phyloP scores from a whole-genome alignment of 768 basidiomycete species.

The Termitomyces sp. region DNA sequence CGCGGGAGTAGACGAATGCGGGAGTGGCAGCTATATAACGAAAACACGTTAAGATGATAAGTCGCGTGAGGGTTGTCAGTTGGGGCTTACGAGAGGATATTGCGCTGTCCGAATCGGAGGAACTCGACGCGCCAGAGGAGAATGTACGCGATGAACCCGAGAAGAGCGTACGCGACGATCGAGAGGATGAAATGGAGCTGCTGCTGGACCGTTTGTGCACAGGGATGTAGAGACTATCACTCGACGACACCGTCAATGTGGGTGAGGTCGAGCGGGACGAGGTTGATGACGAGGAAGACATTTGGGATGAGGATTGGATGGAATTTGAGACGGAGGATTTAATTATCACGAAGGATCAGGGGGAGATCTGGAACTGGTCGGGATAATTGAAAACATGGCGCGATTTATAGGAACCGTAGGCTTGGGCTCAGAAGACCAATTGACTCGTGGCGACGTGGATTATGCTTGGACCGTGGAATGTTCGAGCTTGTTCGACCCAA shows the following conservation, averaged over 20 bases:
- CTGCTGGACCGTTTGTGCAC: conserved; percentile 32
- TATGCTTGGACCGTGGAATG: conserved; percentile 5
- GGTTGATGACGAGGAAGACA: conserved; percentile 23
- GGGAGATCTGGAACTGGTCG: neutral
- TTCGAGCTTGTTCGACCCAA: conserved; percentile 12
- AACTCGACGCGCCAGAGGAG: conserved; percentile 10
- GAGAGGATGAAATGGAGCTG: conserved; percentile 15
- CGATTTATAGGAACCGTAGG: conserved; percentile 7
- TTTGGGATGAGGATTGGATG: too few relatives aligned
- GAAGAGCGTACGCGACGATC: conserved; percentile 4
- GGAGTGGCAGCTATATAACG: conserved; percentile 5
- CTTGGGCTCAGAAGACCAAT: neutral
- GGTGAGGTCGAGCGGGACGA: conserved; percentile 17
- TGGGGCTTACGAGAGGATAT: conserved; percentile 15
- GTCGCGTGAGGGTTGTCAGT: neutral
- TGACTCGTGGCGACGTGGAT: conserved; percentile 9
- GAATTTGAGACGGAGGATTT: neutral
- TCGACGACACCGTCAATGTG: conserved; percentile 13
- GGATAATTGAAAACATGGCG: neutral
- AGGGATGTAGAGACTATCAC: conserved; percentile 32
- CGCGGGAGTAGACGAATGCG: conserved; percentile 21
- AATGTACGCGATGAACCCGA: conserved; percentile 6
- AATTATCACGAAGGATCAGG: neutral
- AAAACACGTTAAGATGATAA: neutral
- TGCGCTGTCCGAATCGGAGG: conserved; percentile 15